phyloP scores from a whole-genome alignment of 1,284 basidiomycete species.

The Garcileccinum viscosum region DNA sequence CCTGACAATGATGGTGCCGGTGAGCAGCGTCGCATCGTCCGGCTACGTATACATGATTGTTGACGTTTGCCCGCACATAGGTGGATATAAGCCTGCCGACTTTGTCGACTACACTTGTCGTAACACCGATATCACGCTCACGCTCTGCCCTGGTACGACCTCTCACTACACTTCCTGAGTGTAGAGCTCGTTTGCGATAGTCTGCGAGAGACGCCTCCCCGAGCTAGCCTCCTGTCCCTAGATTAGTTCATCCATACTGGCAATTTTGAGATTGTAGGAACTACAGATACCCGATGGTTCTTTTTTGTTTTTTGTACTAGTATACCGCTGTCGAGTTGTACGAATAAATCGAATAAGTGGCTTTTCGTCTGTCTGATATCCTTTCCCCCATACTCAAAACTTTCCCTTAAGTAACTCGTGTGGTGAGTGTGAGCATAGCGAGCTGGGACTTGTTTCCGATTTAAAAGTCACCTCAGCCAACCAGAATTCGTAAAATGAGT shows the following conservation, averaged over 20 bases:
- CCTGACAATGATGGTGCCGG: conserved; percentile 41
- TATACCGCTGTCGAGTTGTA: background rate
- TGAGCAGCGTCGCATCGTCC: conserved; percentile 10
- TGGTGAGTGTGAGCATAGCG: background rate
- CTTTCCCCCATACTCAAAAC: background rate
- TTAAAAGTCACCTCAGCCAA: background rate
- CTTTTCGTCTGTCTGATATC: background rate
- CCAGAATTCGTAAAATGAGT: background rate
- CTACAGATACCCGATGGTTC: background rate
- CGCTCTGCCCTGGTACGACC: conserved; percentile 38
- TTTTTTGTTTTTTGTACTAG: background rate
- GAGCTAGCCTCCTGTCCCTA: background rate
- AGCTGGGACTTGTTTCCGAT: background rate
- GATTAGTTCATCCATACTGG: background rate
- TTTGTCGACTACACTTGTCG: conserved; percentile 38
- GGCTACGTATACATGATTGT: background rate
- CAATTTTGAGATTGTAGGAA: background rate
- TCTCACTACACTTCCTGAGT: conserved; percentile 21
- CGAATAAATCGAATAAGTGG: background rate
- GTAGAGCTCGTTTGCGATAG: background rate
- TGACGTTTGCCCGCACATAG: background rate
- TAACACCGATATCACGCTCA: conserved; percentile 40
- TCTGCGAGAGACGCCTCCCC: background rate
- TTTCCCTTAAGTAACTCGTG: background rate
- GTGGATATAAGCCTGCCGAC: conserved; percentile 26